Conservation (phyloP, 805 yeast species). For the Spathaspora passalidarum region DNA sequence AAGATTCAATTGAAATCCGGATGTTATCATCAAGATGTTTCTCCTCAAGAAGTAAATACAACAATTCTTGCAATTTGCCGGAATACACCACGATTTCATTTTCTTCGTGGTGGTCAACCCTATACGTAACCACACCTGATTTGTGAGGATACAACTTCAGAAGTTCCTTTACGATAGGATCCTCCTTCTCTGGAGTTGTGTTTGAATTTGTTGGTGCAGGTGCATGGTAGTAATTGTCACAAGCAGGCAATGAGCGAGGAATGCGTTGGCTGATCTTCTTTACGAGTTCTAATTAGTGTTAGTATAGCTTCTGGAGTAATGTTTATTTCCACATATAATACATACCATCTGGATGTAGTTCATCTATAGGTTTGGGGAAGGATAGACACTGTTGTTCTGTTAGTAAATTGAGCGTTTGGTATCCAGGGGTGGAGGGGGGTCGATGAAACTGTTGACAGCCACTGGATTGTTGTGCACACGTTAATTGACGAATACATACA, state of each 20-base stretch:
- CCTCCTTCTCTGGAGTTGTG: slow-evolving; percentile 12
- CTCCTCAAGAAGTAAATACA: slow-evolving; percentile 27
- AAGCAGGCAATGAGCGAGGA: slow-evolving; percentile 16
- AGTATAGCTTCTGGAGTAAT: slow-evolving; percentile 6
- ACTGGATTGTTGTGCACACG: too few species aligned
- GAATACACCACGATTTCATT: slow-evolving; percentile 21
- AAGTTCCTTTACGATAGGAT: slow-evolving; percentile 32
- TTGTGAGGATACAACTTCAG: slow-evolving; percentile 28
- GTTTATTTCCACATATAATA: too few species aligned
- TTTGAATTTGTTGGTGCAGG: not conserved
- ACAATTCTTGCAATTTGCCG: slow-evolving; percentile 25
- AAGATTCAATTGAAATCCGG: slow-evolving; percentile 26
- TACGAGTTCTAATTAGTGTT: slow-evolving; percentile 14
- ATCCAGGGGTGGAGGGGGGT: too few species aligned
- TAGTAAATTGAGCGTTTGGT: not conserved
- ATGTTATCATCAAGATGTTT: slow-evolving; percentile 25
- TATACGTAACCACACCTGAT: slow-evolving; percentile 7
- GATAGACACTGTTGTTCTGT: not conserved
- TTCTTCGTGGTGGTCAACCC: not conserved
- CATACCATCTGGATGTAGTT: slow-evolving; percentile 16
- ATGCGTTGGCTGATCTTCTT: slow-evolving; percentile 12
- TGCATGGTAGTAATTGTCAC: slow-evolving; percentile 4
- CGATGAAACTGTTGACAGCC: too few species aligned
- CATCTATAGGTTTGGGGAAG: not conserved
- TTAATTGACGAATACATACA: not conserved